Evolutionary conservation across 495 filamentous ascomycete species (phyloP).

Genomic region (Trypethelium eluteriae): DNA sequence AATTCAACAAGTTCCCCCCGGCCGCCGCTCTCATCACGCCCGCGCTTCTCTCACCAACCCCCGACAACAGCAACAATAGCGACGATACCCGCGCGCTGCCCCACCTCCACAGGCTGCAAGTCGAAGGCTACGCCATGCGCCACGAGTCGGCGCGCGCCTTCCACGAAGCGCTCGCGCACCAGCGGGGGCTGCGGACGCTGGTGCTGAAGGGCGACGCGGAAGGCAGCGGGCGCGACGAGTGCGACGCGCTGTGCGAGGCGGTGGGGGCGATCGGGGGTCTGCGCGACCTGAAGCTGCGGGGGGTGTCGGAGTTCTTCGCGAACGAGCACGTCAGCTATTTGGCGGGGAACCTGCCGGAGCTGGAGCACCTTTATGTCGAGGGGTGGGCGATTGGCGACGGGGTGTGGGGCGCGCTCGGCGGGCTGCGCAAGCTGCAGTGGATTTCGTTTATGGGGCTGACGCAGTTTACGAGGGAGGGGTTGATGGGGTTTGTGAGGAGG

Average conservation of each 20-base stretch:
- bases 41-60: slow-evolving; percentile 32
- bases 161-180: slow-evolving; percentile 45
- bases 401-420: slow-evolving; percentile 38
- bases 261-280: slow-evolving; percentile 43
- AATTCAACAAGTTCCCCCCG: slow-evolving; percentile 44
- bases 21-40: slow-evolving; percentile 47
- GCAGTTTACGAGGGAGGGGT: slow-evolving; percentile 33
- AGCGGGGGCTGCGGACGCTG: slow-evolving; percentile 42
- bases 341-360: slow-evolving; percentile 40
- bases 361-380: slow-evolving; percentile 51
- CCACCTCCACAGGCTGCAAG: background rate
- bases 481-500: slow-evolving; percentile 31
- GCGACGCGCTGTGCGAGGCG: slow-evolving; percentile 44
- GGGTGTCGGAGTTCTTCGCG: slow-evolving; percentile 48
- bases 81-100: background rate
- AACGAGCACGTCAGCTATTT: slow-evolving; percentile 46
- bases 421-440: slow-evolving; percentile 28
- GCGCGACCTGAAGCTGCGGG: slow-evolving; percentile 44
- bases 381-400: slow-evolving; percentile 49
- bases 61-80: background rate
- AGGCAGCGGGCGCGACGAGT: slow-evolving; percentile 39
- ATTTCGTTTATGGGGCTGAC: slow-evolving; percentile 35
- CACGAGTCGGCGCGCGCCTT: slow-evolving; percentile 40
- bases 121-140: slow-evolving; percentile 37
- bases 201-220: slow-evolving; percentile 46